These are phyloP conservation scores for Pythium aristosporum DNA, from an alignment of 352 stramenopile species.

Conservation along the genomic window DNA sequence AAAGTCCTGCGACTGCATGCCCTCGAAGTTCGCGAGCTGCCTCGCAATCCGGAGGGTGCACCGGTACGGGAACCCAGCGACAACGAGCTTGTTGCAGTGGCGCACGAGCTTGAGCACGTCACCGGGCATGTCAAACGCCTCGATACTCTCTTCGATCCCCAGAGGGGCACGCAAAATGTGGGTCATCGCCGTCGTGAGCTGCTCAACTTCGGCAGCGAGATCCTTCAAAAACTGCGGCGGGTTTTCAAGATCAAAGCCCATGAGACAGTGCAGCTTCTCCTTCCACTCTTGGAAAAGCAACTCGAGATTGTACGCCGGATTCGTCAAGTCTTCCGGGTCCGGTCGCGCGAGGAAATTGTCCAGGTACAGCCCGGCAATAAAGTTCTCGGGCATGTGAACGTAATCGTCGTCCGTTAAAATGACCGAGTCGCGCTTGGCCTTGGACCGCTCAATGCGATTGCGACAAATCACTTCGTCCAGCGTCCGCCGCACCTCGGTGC, in stretches of 20 bases:
- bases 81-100: conserved; percentile 66
- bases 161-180: conserved; percentile 66
- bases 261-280: conserved; percentile 50
- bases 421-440: conserved; percentile 79
- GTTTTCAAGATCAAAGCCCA: conserved; percentile 64
- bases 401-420: conserved; percentile 68
- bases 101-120: conserved; percentile 76
- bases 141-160: conserved; percentile 69
- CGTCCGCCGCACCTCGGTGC: conserved; percentile 73
- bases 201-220: conserved; percentile 56
- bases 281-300: conserved; percentile 74
- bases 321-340: conserved; percentile 72
- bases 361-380: conserved; percentile 72
- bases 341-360: conserved; percentile 69
- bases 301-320: conserved; percentile 77
- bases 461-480: conserved; percentile 77
- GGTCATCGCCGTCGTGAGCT: conserved; percentile 67
- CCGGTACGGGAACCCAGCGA: conserved; percentile 73
- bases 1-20: conserved; percentile 70
- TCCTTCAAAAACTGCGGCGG: conserved; percentile 49
- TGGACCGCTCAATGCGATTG: conserved; percentile 67
- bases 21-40: conserved; percentile 59
- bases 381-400: conserved; percentile 61
- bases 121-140: conserved; percentile 61
- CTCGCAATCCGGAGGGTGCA: conserved; percentile 63